These are phyloP conservation scores for Myxozyma mucilagina DNA, from an alignment of 805 yeast genomes.

Conservation along the genomic window DNA sequence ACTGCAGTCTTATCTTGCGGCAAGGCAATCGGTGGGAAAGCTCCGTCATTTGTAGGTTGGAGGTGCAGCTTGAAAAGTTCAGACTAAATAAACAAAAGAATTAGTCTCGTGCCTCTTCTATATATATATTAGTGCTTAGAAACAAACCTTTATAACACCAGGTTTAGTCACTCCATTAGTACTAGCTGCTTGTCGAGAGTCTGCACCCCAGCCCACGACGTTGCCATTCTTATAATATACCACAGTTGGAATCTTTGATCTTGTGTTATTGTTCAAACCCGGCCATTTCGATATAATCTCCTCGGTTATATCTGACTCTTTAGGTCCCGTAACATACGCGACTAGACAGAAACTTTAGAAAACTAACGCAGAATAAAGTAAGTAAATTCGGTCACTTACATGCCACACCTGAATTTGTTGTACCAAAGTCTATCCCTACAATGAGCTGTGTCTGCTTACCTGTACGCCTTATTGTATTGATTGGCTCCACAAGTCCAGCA, in stretches of 20 bases:
- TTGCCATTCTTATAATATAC: constrained; percentile 22
- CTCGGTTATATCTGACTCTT: constrained; percentile 1
- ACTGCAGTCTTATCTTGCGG: constrained; percentile 25
- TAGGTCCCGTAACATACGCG: constrained; percentile 8
- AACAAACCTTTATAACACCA: constrained; percentile 13
- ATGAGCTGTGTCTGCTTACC: constrained; percentile 6
- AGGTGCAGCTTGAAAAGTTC: constrained; percentile 27
- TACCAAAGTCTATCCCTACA: constrained; percentile 31
- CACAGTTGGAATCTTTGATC: constrained; percentile 22
- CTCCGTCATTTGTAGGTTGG: constrained; percentile 10
- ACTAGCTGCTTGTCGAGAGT: constrained; percentile 5
- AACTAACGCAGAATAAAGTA: background rate
- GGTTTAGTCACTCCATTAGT: constrained; percentile 11
- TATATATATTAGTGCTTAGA: too few relatives aligned
- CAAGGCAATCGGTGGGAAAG: background rate
- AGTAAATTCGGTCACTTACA: background rate
- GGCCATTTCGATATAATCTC: constrained; percentile 20
- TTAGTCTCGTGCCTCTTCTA: background rate
- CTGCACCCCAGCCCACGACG: constrained; percentile 26
- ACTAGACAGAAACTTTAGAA: background rate
- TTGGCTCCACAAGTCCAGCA: background rate
- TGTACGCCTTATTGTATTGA: background rate
- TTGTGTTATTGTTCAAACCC: constrained; percentile 18
- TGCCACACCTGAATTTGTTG: constrained; percentile 25
- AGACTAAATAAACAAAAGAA: constrained; percentile 1